Conservation (phyloP, 2,329 filamentous ascomycete species). For the Alternaria dauci region DNA sequence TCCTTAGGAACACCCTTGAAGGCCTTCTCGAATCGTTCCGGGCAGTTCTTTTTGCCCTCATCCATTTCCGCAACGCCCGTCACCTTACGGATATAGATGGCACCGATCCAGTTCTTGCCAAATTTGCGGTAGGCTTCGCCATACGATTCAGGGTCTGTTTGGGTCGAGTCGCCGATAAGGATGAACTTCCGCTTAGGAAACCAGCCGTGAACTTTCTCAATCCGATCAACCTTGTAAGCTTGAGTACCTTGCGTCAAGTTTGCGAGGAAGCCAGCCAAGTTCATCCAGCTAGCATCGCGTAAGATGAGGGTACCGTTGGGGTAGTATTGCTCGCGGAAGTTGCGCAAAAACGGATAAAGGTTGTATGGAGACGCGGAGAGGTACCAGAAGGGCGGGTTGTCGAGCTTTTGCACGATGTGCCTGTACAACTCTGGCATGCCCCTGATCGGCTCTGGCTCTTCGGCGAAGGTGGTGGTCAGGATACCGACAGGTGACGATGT, state of each 20-base stretch:
- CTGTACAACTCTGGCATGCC: constrained; percentile 89
- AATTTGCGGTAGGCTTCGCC: constrained; percentile 75
- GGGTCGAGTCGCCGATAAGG: constrained; percentile 88
- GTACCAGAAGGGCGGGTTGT: constrained; percentile 84
- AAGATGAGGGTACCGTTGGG: constrained; percentile 83
- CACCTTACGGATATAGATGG: constrained; percentile 87
- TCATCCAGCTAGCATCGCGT: constrained; percentile 86
- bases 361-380: constrained; percentile 94
- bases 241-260: constrained; percentile 82
- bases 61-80: constrained; percentile 77
- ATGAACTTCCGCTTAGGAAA: constrained; percentile 82
- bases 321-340: constrained; percentile 76
- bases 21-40: constrained; percentile 79
- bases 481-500: constrained; percentile 84
- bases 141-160: constrained; percentile 90
- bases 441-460: constrained; percentile 72
- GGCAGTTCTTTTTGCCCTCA: constrained; percentile 72
- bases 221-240: constrained; percentile 83
- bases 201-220: constrained; percentile 80
- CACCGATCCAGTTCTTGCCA: constrained; percentile 77
- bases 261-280: constrained; percentile 78
- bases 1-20: constrained; percentile 76
- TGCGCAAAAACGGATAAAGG: constrained; percentile 83
- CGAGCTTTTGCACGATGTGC: constrained; percentile 64
- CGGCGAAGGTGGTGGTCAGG: constrained; percentile 82